These are phyloP conservation scores for Talaromyces proteolyticus DNA, from an alignment of 495 filamentous ascomycete species.

Conservation along the genomic window DNA sequence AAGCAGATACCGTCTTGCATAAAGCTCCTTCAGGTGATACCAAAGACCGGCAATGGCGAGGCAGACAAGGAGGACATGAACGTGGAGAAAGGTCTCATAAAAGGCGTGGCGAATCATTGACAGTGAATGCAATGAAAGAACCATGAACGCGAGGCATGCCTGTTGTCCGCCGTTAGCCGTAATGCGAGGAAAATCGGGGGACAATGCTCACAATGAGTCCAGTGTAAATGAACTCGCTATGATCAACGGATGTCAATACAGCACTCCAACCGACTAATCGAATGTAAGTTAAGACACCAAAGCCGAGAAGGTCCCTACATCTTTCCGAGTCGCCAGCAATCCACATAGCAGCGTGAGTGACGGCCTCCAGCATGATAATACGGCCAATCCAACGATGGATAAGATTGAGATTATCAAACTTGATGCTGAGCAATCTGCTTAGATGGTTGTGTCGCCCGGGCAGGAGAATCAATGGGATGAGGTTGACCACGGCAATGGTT, in stretches of 20 bases:
- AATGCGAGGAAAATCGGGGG: neutral
- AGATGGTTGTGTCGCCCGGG: constrained; percentile 78
- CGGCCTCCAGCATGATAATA: constrained; percentile 61
- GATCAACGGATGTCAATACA: neutral
- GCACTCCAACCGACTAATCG: neutral
- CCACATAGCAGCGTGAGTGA: constrained; percentile 63
- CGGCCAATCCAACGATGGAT: constrained; percentile 86
- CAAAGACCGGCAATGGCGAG: constrained; percentile 39
- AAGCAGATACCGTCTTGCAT: constrained; percentile 44
- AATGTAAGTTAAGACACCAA: neutral
- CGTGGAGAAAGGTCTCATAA: constrained; percentile 66
- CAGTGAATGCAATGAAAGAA: constrained; percentile 55
- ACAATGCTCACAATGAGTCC: neutral
- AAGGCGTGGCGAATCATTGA: constrained; percentile 66
- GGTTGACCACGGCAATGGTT: constrained; percentile 63
- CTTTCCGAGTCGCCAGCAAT: constrained; percentile 2
- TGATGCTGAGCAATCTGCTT: constrained; percentile 62
- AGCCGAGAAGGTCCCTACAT: neutral
- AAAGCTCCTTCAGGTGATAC: constrained; percentile 34
- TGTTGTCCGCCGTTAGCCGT: neutral
- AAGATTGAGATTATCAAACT: constrained; percentile 83
- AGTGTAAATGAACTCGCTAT: neutral
- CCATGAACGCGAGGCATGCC: constrained; percentile 26
- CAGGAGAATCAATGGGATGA: constrained; percentile 71
- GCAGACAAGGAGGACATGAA: constrained; percentile 57